A percentile compares a stretch with the other conserved stretches of the same genome.
Conservation (phyloP, 495 filamentous ascomycete species). For the Xylaria nigripes region DNA sequence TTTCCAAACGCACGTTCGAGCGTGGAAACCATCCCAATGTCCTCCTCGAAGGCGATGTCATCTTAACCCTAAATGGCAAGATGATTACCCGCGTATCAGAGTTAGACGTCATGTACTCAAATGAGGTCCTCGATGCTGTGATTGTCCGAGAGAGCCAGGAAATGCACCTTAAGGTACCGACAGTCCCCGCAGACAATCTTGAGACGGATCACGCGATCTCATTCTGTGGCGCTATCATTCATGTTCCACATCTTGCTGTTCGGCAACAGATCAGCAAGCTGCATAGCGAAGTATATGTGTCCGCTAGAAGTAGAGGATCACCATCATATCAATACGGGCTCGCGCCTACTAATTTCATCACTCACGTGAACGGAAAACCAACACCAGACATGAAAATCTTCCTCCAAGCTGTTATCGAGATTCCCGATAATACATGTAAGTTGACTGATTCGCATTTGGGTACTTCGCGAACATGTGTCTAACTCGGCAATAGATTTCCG, state of each 20-base stretch:
- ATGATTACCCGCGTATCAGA: conserved; percentile 89
- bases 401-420: conserved; percentile 67
- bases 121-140: conserved; percentile 72
- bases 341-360: conserved; percentile 94
- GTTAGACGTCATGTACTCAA: conserved; percentile 92
- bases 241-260: conserved; percentile 91
- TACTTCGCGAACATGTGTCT: conserved; percentile 1
- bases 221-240: conserved; percentile 91
- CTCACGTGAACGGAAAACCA: conserved; percentile 79
- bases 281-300: conserved; percentile 97
- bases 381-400: conserved; percentile 78
- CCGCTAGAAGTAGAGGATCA: conserved; percentile 71
- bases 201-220: conserved; percentile 87
- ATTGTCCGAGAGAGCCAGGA: conserved; percentile 83
- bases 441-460: conserved; percentile 15
- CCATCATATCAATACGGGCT: conserved; percentile 90
- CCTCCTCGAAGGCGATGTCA: conserved; percentile 85
- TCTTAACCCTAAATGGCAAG: conserved; percentile 82
- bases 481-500: conserved; percentile 60
- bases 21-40: conserved; percentile 57
- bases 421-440: conserved; percentile 86
- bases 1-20: conserved; percentile 68
- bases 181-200: conserved; percentile 79
- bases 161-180: conserved; percentile 68
- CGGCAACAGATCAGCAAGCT: conserved; percentile 93